Evolutionary conservation across 805 yeast genomes (phyloP), one percentile per base, ranked within the genome.

Genomic region (Nakazawaea ambrosiae): DNA sequence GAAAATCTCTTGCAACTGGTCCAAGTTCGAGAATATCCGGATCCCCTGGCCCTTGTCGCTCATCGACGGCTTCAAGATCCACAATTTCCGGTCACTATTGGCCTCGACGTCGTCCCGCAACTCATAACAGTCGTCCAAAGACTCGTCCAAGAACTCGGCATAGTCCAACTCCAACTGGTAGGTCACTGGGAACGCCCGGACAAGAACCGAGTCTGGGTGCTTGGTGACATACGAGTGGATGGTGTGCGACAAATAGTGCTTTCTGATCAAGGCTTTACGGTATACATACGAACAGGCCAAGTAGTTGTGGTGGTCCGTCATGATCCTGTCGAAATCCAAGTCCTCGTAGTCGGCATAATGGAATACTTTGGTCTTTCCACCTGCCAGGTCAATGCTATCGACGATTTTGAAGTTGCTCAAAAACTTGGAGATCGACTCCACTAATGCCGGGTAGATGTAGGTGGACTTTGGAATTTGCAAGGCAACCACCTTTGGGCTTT

Each of bases 31-130:
- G 62, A 92, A 92, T 0, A 92, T 59, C 27, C 96, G 64, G 34
- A 92, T 90, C 0, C 98, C 98, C 55, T 92, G 96, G 9, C 96
- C 98, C 54, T 90, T 81, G 54, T 92, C 98, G 51, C 95, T 83
- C 96, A 92, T 88, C 45, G 95, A 79, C 12, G 98, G 98, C 54
- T 92, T 92, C 54, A 92, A 67, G 27, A 92, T 92, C 89, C 94
- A 90, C 33, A 81, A 73, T 46, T 72, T 75, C 7, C 35, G 18
- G 11, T 42, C 42, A 14, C 65, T 68, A 11, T 73, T 75, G 9
- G 58, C 55, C 42, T 79, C 81, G 24, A 92, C 62, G 47, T 83
- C 96, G 36, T 81, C 81, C 41, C 95, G 63, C 34, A 92, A 65
- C 52, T 90, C 98, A 64, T 83, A 89, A 27, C 84, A 79, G 50